phyloP scores from a whole-genome alignment of 305 asterid species.

The Andrographis paniculata region DNA sequence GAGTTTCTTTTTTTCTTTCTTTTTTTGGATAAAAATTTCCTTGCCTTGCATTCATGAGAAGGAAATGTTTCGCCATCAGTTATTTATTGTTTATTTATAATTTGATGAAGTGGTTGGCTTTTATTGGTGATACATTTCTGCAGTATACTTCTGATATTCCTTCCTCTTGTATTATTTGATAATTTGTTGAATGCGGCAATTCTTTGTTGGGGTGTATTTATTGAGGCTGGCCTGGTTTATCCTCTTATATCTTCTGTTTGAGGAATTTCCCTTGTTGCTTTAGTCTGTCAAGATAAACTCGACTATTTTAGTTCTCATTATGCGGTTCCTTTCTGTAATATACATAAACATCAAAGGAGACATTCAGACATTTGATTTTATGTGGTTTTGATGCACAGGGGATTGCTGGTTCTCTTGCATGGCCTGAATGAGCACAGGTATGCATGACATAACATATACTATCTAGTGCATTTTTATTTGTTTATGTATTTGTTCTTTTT shows the following conservation, averaged over 20 bases:
- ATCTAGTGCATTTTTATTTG: neutral
- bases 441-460: slow-evolving; percentile 7
- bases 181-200: slow-evolving; percentile 10
- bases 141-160: slow-evolving; percentile 2
- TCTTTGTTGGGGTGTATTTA: slow-evolving; percentile 4
- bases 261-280: neutral
- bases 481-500: slow-evolving; percentile 1
- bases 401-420: slow-evolving; percentile 70
- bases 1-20: no score
- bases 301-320: no score
- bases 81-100: neutral
- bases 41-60: no score
- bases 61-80: no score
- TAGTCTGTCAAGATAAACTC: no score
- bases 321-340: no score
- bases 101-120: neutral
- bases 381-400: slow-evolving; percentile 33
- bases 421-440: slow-evolving; percentile 96
- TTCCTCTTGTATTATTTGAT: slow-evolving; percentile 16
- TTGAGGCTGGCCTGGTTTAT: no score
- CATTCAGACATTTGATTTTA: no score
- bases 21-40: no score
- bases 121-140: neutral
- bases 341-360: no score
- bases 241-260: no score